Evolutionary conservation across 352 stramenopile genomes (phyloP).

Genomic region (Pythium chondricola): DNA sequence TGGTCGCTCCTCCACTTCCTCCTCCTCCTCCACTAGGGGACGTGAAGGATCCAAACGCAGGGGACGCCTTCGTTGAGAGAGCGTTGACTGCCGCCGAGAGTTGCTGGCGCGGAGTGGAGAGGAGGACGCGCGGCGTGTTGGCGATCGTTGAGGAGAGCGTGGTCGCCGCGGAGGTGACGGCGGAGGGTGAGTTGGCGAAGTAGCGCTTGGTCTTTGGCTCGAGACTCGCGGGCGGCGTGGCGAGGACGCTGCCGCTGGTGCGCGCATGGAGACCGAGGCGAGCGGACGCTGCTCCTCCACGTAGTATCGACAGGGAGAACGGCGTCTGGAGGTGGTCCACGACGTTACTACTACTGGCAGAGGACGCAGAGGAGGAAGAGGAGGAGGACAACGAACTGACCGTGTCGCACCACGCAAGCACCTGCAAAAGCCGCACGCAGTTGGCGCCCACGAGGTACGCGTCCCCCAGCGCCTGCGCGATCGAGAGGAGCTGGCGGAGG

Average conservation of each 20-base stretch:
- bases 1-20: neutral
- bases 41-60: slow-evolving; percentile 56
- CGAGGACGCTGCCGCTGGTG: slow-evolving; percentile 36
- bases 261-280: slow-evolving; percentile 7
- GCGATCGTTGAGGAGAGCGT: slow-evolving; percentile 66
- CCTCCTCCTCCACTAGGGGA: no score
- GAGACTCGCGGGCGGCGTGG: slow-evolving; percentile 52
- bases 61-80: slow-evolving; percentile 68
- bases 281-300: neutral
- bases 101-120: slow-evolving; percentile 66
- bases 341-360: neutral
- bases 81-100: slow-evolving; percentile 71
- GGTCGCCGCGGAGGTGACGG: slow-evolving; percentile 69
- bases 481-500: slow-evolving; percentile 61
- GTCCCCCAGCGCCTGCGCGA: slow-evolving; percentile 51
- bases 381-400: slow-evolving; percentile 9
- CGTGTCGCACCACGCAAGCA: slow-evolving; percentile 56
- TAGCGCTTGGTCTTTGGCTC: slow-evolving; percentile 63
- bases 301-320: slow-evolving; percentile 9
- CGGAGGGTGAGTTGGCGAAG: slow-evolving; percentile 51
- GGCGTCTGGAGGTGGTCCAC: slow-evolving; percentile 14
- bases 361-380: neutral
- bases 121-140: slow-evolving; percentile 51
- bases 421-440: slow-evolving; percentile 56
- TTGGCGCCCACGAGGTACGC: slow-evolving; percentile 44